A percentile compares a stretch with the other conserved stretches of the same genome.
phyloP scores from a whole-genome alignment of 202 grass and related monocot species.

The Zoysia matrella region DNA sequence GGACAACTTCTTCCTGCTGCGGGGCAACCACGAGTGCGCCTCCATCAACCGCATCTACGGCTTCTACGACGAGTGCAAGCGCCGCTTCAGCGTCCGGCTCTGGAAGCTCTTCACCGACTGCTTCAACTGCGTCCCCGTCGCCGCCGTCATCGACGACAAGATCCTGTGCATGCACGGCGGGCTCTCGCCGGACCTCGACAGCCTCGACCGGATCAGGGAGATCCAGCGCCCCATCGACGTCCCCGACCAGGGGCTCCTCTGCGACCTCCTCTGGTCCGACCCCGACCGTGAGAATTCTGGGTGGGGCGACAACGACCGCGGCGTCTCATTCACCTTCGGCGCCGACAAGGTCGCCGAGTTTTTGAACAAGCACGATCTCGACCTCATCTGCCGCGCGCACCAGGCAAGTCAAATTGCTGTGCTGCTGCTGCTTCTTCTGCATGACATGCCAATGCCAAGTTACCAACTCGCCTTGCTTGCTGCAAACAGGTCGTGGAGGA shows the following conservation, averaged over 20 bases:
- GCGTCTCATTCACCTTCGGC: conserved; percentile 84
- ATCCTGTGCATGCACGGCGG: conserved; percentile 76
- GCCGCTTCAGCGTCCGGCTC: conserved; percentile 57
- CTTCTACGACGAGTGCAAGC: conserved; percentile 81
- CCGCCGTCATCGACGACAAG: conserved; percentile 55
- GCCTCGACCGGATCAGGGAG: conserved; percentile 65
- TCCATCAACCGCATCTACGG: conserved; percentile 76
- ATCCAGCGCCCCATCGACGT: conserved; percentile 76
- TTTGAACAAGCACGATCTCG: conserved; percentile 74
- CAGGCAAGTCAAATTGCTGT: conserved; percentile 42
- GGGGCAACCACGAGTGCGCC: conserved; percentile 72
- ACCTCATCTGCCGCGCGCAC: conserved; percentile 83
- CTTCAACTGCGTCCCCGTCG: conserved; percentile 69
- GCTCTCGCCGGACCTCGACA: conserved; percentile 53
- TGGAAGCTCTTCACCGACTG: conserved; percentile 71
- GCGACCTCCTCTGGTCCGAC: conserved; percentile 92
- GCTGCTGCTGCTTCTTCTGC: too few species aligned
- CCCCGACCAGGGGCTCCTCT: conserved; percentile 84
- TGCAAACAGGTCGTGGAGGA: conserved; percentile 58
- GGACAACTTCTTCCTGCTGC: conserved; percentile 58
- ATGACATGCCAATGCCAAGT: too few species aligned
- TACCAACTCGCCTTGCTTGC: too few species aligned
- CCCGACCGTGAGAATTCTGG: conserved; percentile 63
- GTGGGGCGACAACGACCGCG: conserved; percentile 80
- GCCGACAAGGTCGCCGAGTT: conserved; percentile 82